phyloP scores from a whole-genome alignment of 805 yeast species.

The Candida railenensis region DNA sequence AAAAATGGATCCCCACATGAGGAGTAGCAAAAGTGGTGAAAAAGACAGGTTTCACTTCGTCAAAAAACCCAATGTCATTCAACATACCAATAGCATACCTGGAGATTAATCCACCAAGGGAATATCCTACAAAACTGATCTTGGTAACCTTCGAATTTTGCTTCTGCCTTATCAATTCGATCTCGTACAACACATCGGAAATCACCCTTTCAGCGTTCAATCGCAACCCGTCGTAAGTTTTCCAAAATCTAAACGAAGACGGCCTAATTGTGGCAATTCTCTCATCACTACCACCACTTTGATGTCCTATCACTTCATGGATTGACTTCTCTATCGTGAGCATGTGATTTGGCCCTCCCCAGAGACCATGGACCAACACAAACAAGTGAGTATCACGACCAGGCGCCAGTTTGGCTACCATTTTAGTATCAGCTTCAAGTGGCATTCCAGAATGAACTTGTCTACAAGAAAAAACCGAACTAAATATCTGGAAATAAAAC shows the following conservation, averaged over 20 bases:
- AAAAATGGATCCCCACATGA: constrained; percentile 42
- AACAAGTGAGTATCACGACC: constrained; percentile 30
- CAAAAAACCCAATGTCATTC: constrained; percentile 33
- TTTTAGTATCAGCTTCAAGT: neutral
- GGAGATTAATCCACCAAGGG: constrained; percentile 83
- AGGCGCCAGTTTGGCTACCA: neutral
- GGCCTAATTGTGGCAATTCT: constrained; percentile 36
- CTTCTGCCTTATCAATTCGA: constrained; percentile 33
- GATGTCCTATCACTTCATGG: constrained; percentile 18
- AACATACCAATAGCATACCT: constrained; percentile 73
- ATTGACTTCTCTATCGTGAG: constrained; percentile 33
- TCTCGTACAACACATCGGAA: constrained; percentile 38
- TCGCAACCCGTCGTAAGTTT: constrained; percentile 42
- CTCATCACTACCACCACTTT: constrained; percentile 18
- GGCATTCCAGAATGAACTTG: neutral
- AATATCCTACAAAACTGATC: constrained; percentile 81
- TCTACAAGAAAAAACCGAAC: neutral
- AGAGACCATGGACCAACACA: constrained; percentile 41
- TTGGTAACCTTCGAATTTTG: constrained; percentile 46
- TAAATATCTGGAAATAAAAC: too few relatives aligned
- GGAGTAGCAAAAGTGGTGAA: constrained; percentile 46
- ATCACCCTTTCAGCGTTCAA: constrained; percentile 34
- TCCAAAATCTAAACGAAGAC: constrained; percentile 42
- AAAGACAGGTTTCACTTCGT: constrained; percentile 34
- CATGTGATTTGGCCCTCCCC: constrained; percentile 46